Evolutionary conservation across 73 alveolate species (phyloP).

Genomic region (Tetrahymena thermophila): DNA sequence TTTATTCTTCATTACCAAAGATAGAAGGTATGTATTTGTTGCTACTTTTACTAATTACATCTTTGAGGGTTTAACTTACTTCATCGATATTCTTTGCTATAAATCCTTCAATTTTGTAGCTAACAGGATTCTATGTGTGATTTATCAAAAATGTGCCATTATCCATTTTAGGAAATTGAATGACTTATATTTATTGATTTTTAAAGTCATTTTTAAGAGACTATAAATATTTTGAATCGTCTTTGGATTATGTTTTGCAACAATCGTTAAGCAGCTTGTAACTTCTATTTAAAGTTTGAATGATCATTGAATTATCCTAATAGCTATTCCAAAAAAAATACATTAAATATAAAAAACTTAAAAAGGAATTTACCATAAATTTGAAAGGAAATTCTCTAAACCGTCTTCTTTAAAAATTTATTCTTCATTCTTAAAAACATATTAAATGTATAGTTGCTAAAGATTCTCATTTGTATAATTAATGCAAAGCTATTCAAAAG

Average conservation of each 20-base stretch:
- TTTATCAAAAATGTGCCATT: slow-evolving; percentile 49
- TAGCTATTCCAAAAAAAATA: slow-evolving; percentile 3
- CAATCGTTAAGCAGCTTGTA: neutral
- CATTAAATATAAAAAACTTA: neutral
- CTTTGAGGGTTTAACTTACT: slow-evolving; percentile 31
- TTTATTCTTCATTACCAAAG: neutral
- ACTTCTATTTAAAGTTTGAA: slow-evolving; percentile 51
- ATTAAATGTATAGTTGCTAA: slow-evolving; percentile 78
- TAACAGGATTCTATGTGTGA: slow-evolving; percentile 83
- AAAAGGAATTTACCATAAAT: neutral
- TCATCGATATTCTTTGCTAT: slow-evolving; percentile 89
- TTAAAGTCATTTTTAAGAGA: slow-evolving; percentile 25
- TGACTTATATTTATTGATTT: slow-evolving; percentile 16
- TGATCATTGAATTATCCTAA: slow-evolving; percentile 41
- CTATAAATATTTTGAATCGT: slow-evolving; percentile 16
- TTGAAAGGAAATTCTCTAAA: slow-evolving; percentile 5
- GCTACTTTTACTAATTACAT: neutral
- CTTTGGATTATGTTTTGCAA: neutral
- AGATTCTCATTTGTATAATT: slow-evolving; percentile 89
- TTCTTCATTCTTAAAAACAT: slow-evolving; percentile 79
- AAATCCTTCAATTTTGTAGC: slow-evolving; percentile 69
- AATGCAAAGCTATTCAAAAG: slow-evolving; percentile 86
- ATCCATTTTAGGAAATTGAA: slow-evolving; percentile 11
- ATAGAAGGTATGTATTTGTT: neutral
- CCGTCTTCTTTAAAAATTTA: slow-evolving; percentile 41